Base-by-base conservation (phyloP, 257 asterid genomes). In the Fraxinus cuspidata region DNA sequence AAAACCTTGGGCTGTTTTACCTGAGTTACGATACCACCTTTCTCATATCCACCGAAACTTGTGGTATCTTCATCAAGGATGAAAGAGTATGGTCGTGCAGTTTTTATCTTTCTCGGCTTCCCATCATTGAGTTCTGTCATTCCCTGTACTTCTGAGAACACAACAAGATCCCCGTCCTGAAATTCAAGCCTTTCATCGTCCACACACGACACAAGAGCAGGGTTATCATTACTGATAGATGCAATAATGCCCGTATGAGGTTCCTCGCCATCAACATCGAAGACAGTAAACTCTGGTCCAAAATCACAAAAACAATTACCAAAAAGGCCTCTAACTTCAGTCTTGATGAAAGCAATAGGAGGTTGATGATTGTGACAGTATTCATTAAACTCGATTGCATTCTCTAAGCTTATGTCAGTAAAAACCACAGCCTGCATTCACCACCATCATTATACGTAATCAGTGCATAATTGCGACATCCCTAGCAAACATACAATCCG, bases 101-200 rank as follows among this genome's bases (percentile, higher is more conserved):
- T 85, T 70, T 74, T 84, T 38, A 94, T 84, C 82, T 87, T 94
- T 83, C 98, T 89, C n/a, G 97, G 97, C 84, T 90, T 94, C 80
- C 98, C 98, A 85, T 92, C 98, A 84, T 92, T 94, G 60, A 94
- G 94, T 71, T 91, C 97, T 5, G 94, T 84, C 98, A 92, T 94
- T 69, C 98, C 98, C 29, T 79, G 87, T 19, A 94, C 75, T 86
- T 94, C 98, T 67, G 98, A 92, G 81, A 94, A 94, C 76, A 92
- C 89, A 44, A 94, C 97, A 67, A 90, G 87, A 81, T 94, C 97
- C 71, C 97, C 97, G 72, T 92, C 98, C 85, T 94, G 90, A 85
- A 94, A 94, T 86, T 94, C 98, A 29, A 94, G 94, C 87, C 98
- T 90, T 84, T 94, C 98, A 85, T 94, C 98, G 69, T 92, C 98